Evolutionary conservation across 495 filamentous ascomycete genomes (phyloP).

Genomic region (Collariella sp.): DNA sequence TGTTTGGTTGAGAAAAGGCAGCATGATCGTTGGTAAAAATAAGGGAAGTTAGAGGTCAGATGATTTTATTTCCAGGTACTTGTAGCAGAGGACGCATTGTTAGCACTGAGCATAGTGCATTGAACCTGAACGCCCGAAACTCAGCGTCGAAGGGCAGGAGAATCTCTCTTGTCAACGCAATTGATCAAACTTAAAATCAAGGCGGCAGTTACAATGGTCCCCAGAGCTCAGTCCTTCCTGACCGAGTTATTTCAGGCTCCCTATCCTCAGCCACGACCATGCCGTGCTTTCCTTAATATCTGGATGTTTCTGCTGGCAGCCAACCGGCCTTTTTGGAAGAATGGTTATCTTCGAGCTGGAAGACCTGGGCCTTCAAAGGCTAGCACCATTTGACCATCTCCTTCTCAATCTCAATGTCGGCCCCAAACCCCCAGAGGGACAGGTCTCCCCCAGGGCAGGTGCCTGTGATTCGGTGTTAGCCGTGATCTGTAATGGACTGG

Average conservation of each 20-base stretch:
- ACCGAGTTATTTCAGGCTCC: not conserved
- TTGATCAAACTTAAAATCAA: constrained; percentile 48
- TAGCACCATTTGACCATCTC: constrained; percentile 65
- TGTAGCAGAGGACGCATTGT: no score
- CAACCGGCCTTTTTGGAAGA: constrained; percentile 47
- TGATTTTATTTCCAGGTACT: no score
- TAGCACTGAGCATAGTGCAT: no score
- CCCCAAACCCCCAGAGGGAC: constrained; percentile 66
- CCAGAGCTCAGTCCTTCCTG: not conserved
- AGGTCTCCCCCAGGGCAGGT: constrained; percentile 56
- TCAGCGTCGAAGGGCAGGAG: no score
- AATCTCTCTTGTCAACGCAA: constrained; percentile 46
- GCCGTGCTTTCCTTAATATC: constrained; percentile 61
- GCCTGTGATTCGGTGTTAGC: constrained; percentile 25
- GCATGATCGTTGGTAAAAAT: no score
- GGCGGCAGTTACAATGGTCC: no score
- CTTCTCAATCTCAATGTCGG: constrained; percentile 48
- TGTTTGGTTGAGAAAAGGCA: no score
- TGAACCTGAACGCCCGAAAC: no score
- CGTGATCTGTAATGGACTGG: constrained; percentile 2
- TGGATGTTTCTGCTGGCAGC: constrained; percentile 47
- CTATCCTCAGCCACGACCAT: constrained; percentile 31
- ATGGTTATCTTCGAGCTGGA: constrained; percentile 44
- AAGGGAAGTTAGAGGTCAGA: no score
- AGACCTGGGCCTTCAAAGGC: constrained; percentile 65